phyloP scores from a whole-genome alignment of 768 basidiomycete genomes.

The Fomitopsis pulvina region DNA sequence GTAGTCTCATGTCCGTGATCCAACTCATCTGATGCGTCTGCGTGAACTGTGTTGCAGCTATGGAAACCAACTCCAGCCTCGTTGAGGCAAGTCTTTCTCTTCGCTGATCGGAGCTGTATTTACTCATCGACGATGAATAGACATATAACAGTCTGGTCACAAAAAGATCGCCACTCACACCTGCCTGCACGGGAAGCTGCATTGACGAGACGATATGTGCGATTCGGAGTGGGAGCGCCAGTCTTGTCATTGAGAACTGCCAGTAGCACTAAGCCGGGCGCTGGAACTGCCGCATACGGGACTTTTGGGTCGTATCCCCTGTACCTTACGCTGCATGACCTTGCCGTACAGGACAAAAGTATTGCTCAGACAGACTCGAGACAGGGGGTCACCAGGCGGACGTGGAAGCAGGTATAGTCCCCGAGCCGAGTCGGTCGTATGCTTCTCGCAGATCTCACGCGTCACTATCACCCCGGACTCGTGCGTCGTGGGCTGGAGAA shows the following conservation, averaged over 20 bases:
- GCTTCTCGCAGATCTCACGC: no score
- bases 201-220: slow-evolving; percentile 61
- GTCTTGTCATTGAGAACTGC: slow-evolving; percentile 56
- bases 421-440: no score
- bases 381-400: no score
- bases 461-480: no score
- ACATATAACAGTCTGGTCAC: slow-evolving; percentile 64
- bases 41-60: slow-evolving; percentile 41
- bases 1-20: slow-evolving; percentile 1
- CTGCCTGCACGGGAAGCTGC: slow-evolving; percentile 54
- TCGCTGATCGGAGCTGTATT: background rate
- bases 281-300: no score
- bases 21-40: background rate
- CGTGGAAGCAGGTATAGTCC: no score
- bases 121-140: slow-evolving; percentile 24
- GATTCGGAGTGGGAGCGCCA: slow-evolving; percentile 66
- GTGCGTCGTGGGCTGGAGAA: no score
- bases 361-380: no score
- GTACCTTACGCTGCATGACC: no score
- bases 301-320: no score
- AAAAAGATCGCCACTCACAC: slow-evolving; percentile 50
- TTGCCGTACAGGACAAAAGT: no score
- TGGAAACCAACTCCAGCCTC: slow-evolving; percentile 47
- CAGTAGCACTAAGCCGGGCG: no score
- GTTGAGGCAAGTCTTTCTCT: slow-evolving; percentile 36